A percentile compares a stretch with the other conserved stretches of the same genome.
Evolutionary conservation across 1,284 basidiomycete genomes (phyloP).

Genomic region (Apiotrichum brassicae): DNA sequence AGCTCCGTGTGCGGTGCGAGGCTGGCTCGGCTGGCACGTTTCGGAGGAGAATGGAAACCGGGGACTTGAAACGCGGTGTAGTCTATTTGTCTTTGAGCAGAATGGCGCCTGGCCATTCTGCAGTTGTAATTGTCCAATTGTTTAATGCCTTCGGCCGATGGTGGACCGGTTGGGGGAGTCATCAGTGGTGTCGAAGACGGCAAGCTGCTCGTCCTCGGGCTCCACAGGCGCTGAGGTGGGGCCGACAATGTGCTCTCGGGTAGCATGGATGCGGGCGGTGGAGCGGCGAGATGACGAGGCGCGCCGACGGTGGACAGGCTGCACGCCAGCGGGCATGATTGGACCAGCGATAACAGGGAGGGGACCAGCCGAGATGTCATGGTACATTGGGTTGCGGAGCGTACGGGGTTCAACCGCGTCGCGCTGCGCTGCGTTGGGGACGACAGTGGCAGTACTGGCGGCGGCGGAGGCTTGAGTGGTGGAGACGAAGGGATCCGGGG

Average conservation of each 20-base stretch:
- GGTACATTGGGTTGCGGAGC: background rate
- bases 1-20: too few species aligned
- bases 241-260: slow-evolving; percentile 12
- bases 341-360: background rate
- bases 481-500: background rate
- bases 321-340: background rate
- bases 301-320: background rate
- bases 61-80: too few species aligned
- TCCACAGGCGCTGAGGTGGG: background rate
- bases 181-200: background rate
- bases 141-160: too few species aligned
- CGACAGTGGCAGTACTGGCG: too few species aligned
- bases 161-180: too few species aligned
- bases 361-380: slow-evolving; percentile 2
- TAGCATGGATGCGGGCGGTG: slow-evolving; percentile 6
- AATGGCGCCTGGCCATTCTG: too few species aligned
- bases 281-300: slow-evolving; percentile 8
- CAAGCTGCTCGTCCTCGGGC: background rate
- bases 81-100: too few species aligned
- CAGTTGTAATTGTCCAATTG: too few species aligned
- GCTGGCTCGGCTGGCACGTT: too few species aligned
- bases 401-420: slow-evolving; percentile 19
- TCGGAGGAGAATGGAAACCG: too few species aligned
- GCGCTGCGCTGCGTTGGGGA: too few species aligned
- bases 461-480: slow-evolving; percentile 33